Evolutionary conservation across 2,329 filamentous ascomycete genomes (phyloP).

Genomic region (Aspergillus piperis): DNA sequence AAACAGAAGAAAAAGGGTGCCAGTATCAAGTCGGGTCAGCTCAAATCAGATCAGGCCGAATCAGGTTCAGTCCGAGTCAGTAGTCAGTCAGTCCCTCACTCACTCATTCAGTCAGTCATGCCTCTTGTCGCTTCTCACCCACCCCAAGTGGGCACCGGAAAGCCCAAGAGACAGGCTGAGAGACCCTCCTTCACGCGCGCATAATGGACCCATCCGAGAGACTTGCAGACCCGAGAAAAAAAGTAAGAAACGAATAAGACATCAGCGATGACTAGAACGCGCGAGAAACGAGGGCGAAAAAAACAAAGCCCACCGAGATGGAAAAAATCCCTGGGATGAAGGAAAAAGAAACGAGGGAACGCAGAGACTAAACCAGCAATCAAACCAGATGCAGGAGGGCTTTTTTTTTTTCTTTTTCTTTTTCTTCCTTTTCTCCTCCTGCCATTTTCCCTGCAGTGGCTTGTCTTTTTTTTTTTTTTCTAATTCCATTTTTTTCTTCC

Average conservation of each 20-base stretch:
- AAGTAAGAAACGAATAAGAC: not conserved
- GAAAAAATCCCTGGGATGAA: not conserved
- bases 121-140: not conserved
- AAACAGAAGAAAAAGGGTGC: conserved; percentile 9
- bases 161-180: not conserved
- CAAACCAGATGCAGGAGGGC: not conserved
- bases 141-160: not conserved
- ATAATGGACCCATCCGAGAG: not conserved
- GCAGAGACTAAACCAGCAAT: not conserved
- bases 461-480: not conserved
- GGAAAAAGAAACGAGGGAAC: conserved; percentile 9
- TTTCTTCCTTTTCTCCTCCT: not conserved
- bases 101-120: not conserved
- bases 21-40: not conserved
- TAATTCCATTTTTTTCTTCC: not conserved
- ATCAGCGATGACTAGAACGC: not conserved
- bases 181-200: not conserved
- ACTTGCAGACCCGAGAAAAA: not conserved
- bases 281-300: conserved; percentile 10
- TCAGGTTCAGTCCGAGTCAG: not conserved
- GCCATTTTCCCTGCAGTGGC: not conserved
- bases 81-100: not conserved
- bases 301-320: not conserved
- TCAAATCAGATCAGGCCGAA: no score
- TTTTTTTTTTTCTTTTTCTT: not conserved